Evolutionary conservation across 2,329 filamentous ascomycete species (phyloP), one percentile per base, ranked within the genome.

Genomic region (Fusarium proliferatum): DNA sequence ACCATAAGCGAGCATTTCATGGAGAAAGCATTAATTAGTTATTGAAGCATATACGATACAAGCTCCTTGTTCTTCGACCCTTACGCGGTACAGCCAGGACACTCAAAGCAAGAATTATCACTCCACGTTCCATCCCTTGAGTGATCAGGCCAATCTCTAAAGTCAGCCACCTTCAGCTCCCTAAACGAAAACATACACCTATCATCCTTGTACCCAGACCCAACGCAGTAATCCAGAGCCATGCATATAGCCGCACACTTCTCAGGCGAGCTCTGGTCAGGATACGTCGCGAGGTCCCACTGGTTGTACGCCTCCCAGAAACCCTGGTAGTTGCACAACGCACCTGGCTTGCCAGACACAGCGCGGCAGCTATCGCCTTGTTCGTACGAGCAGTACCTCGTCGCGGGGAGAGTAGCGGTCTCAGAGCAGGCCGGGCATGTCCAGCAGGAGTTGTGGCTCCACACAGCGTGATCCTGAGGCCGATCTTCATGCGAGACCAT

Each of bases 171-270:
- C 45, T 51, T 61, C 3, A 64, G 61, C 56, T 61, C 56, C 2
- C 45, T 39, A 5, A 64, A 64, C 16, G 61, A 64, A 30, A 64
- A 64, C 61, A 64, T 61, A 33, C 61, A 64, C 36, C 56, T 26
- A 3, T 34, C 56, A n/a, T 64, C 23, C 61, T 64, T 64, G 9
- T 64, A 64, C 6, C 61, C 61, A 30, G 61, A 64, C 1, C 23
- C 61, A 46, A 61, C 49, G 9, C 61, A 64, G 21, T 64, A 64
- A 13, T 61, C 38, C 2, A 46, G 8, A 4, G 55, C 30, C 21
- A 38, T 46, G 7, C 61, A 64, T 7, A 64, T 64, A 51, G 61
- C 61, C 4, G 34, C 39, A 5, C 61, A 64, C 26, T 64, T 64
- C 16, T 51, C 56, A 26, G 61, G 53, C 3, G 61, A 63, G n/a